Base-by-base conservation (phyloP, 495 filamentous ascomycete species). In the Tuber microsphaerosporum region DNA sequence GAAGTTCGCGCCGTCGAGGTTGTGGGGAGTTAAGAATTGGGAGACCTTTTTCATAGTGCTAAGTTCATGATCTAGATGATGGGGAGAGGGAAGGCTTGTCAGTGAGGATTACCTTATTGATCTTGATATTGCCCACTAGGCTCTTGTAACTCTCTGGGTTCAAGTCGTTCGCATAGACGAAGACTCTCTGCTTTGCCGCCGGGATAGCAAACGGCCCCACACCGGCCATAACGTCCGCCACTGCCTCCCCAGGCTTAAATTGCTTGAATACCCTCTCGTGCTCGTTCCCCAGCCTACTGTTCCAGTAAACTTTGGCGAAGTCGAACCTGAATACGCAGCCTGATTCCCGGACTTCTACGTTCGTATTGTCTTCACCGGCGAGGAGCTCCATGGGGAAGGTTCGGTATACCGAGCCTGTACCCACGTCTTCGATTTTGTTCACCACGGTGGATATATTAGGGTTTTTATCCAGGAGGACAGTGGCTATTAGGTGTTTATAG, bases 211-310 rank as follows among this genome's bases (percentile, higher is more conserved):
- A 99, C 1, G 95, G 95, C 1, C 95, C 95, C 68, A 99, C 92
- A 45, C 95, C 95, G 14, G 94, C 94, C 95, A 99, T 99, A 75
- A 97, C 92, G 83, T 99, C 95, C 86, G 91, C 93, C 12, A 98
- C 92, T 39, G 94, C 93, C 78, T 97, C 92, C 37, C 95, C 93
- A 1, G 89, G 88, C 61, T 88, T 85, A 85, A 98, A 99, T 73
- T 91, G 85, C 69, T 88, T 85, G 74, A 96, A 88, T 16, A 99
- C 85, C 2, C 95, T 87, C 69, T 89, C 88, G 83, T 99, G 95
- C 83, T 99, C 95, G 17, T 90, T 92, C 75, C 94, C 90, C 17
- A 99, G 87, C 74, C 94, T 89, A 77, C 88, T 92, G 84, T 99
- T 99, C 95, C 95, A 99, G 86, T 98, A 99, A 2, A 98, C 96